Evolutionary conservation across 495 filamentous ascomycete genomes (phyloP), one percentile per base, ranked within the genome.

Genomic region (Annulohypoxylon bovei): DNA sequence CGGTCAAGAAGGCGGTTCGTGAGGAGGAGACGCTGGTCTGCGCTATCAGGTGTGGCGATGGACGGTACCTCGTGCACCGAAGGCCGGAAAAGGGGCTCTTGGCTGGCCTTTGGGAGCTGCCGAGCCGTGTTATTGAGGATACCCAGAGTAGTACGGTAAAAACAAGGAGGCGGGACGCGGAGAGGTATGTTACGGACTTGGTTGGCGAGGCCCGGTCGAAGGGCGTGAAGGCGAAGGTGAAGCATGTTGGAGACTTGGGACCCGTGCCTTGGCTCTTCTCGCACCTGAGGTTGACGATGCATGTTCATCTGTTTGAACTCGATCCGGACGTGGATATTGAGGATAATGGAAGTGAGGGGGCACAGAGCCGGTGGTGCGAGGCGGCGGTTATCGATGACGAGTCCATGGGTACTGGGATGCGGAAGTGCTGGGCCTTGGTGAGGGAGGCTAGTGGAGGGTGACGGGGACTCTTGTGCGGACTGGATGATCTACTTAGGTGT

Each of bases 381-480:
- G 12, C 22, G 0, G 67, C 59, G 1, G 74, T 77, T 14, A 59
- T 84, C 0, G 80, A 83, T 5, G 50, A 42, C 0, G 80, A 81
- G 50, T 80, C 79, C 1, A 84, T 85, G 81, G 83, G 83, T 0
- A 83, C 81, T 0, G 83, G 83, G 0, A 85, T 85, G 82, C 76
- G 77, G 16, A 81, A 81, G 40, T 85, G 83, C 58, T 85, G 82
- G 82, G 67, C 76, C 1, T 59, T 84, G 3, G 73, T 74, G 20
- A 75, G 65, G 57, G 73, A 75, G 46, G 68, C 57, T 8, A 56
- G 60, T 33, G 55, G 42, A 8, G 52, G 55, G 11, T 75, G 42
- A 69, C 18, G 6, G 44, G 8, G 32, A n/a, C 3, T 60, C 16
- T 25, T 18, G 44, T 3, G 1, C 11, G 11, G 44, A 1, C 20